Conservation (phyloP, 768 basidiomycete species). For the Candolleomyces eurysporus region DNA sequence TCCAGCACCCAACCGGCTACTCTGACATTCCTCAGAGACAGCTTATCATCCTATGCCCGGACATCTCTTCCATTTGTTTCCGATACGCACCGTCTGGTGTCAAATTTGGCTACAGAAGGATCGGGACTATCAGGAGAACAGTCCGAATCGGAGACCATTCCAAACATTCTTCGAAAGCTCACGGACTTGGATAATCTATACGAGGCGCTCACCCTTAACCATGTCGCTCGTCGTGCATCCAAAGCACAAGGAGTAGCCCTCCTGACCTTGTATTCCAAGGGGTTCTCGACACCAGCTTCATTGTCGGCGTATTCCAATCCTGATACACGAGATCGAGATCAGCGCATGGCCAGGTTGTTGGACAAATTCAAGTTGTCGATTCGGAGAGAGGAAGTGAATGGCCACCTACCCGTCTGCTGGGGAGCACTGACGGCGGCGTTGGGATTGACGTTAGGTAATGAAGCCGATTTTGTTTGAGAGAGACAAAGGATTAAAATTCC, state of each 20-base stretch:
- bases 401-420: slow-evolving; percentile 92
- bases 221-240: slow-evolving; percentile 84
- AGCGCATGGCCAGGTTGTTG: slow-evolving; percentile 41
- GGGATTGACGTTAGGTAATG: slow-evolving; percentile 64
- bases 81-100: slow-evolving; percentile 51
- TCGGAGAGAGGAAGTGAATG: slow-evolving; percentile 61
- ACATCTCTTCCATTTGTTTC: slow-evolving; percentile 78
- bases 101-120: slow-evolving; percentile 23
- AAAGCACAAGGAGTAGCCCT: slow-evolving; percentile 91
- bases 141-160: slow-evolving; percentile 8
- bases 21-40: slow-evolving; percentile 65
- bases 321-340: slow-evolving; percentile 14
- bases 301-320: slow-evolving; percentile 19
- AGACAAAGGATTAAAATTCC: not conserved
- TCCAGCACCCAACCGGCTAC: slow-evolving; percentile 29
- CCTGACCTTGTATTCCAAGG: slow-evolving; percentile 82
- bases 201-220: slow-evolving; percentile 86
- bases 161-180: slow-evolving; percentile 41
- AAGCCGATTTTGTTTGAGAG: slow-evolving; percentile 9
- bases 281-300: slow-evolving; percentile 60
- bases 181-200: slow-evolving; percentile 69
- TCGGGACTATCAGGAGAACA: slow-evolving; percentile 6
- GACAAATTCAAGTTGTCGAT: slow-evolving; percentile 69
- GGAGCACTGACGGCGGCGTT: slow-evolving; percentile 80
- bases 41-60: slow-evolving; percentile 73